Evolutionary conservation across 805 yeast genomes (phyloP), one percentile per base, ranked within the genome.

Genomic region (Candida pini): DNA sequence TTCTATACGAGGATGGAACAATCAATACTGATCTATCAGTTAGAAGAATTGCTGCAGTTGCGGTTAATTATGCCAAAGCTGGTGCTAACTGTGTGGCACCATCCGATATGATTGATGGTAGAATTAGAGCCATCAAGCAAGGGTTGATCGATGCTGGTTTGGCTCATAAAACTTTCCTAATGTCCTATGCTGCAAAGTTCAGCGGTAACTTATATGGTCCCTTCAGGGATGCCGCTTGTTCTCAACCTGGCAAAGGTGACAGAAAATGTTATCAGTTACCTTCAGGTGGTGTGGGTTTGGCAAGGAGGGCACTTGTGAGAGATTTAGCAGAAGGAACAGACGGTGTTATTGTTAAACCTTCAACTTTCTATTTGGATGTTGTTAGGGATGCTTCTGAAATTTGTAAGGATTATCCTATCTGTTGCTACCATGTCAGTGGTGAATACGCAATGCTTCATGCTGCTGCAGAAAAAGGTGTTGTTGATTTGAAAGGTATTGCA

Each of bases 401-500:
- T 34, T 85, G 95, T 53, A 60, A 65, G 33, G 92, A 92, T 56
- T 76, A 83, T 48, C 98, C 98, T 18, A 66, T 92, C 34, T 87
- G 96, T 52, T 89, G 95, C 18, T 92, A 92, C 62, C 98, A 92
- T 60, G 98, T 92, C 17, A 78, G 90, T 56, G 98, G 98, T 26
- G 98, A 92, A 63, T 92, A 75, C 54, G 97, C 97, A 21, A 92
- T 92, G 98, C 62, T 92, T 44, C 95, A 89, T 55, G 98, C 98
- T 6, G 97, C 96, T 34, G 97, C 97, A 20, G 97, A 88, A 53
- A 88, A 88, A 69, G 95, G 95, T 25, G 73, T 89, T 40, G 25
- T 81, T 41, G 97, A 90, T 58, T 71, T 92, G 60, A 81, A 85
- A 62, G 61, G 77, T 38, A 61, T 78, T 70, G 76, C 88, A 0